These are phyloP conservation scores for Pythium aphanidermatum DNA, from an alignment of 352 stramenopile species.

Conservation along the genomic window DNA sequence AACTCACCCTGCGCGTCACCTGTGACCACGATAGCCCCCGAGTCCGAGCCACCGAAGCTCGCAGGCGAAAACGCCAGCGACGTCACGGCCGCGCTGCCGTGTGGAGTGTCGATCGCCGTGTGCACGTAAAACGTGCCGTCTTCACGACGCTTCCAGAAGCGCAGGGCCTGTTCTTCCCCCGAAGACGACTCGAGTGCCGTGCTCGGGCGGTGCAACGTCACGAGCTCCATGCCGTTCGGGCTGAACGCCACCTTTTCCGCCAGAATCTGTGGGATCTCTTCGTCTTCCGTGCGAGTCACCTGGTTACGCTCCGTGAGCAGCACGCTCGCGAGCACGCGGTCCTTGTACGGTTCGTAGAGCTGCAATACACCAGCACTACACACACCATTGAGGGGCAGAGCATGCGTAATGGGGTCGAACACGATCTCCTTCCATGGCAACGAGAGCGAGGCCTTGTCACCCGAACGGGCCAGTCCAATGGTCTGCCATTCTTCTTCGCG, in stretches of 20 bases:
- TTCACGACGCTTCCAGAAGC: slow-evolving; percentile 72
- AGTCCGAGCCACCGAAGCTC: slow-evolving; percentile 3
- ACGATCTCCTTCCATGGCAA: slow-evolving; percentile 47
- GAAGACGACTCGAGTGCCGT: slow-evolving; percentile 7
- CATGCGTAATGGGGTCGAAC: slow-evolving; percentile 54
- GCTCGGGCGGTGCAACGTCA: slow-evolving; percentile 48
- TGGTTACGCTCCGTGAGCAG: slow-evolving; percentile 78
- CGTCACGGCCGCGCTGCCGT: slow-evolving; percentile 47
- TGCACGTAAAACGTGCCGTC: slow-evolving; percentile 76
- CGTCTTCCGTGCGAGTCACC: slow-evolving; percentile 70
- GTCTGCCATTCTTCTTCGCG: slow-evolving; percentile 70
- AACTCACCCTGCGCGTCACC: slow-evolving; percentile 67
- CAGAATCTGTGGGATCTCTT: slow-evolving; percentile 43
- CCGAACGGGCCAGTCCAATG: slow-evolving; percentile 53
- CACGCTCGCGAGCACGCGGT: slow-evolving; percentile 67
- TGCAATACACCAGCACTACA: slow-evolving; percentile 60
- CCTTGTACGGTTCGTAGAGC: slow-evolving; percentile 78
- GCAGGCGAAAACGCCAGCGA: slow-evolving; percentile 49
- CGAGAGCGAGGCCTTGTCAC: slow-evolving; percentile 28
- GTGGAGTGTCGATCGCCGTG: slow-evolving; percentile 75
- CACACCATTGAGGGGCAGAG: slow-evolving; percentile 57
- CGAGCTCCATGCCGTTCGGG: slow-evolving; percentile 36
- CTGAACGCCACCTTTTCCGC: slow-evolving; percentile 56
- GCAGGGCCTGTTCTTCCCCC: slow-evolving; percentile 52
- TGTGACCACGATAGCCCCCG: slow-evolving; percentile 49